Evolutionary conservation across 148 eudicot species (phyloP).

Genomic region (Heliamphora exappendiculata): DNA sequence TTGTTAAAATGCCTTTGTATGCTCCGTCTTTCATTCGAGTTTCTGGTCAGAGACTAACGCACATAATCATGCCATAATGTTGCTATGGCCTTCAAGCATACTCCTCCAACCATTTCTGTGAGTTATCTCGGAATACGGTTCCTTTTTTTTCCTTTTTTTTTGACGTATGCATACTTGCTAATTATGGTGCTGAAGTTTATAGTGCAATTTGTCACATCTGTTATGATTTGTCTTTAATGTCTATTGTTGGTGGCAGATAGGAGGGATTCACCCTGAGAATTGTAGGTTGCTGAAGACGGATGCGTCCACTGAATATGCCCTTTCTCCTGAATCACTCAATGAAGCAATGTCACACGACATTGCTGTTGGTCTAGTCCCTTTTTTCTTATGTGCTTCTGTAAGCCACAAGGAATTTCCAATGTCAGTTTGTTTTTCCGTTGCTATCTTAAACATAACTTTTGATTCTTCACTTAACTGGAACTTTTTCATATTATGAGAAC

Average conservation of each 20-base stretch:
- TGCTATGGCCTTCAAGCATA: not conserved
- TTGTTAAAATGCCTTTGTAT: not conserved
- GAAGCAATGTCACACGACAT: constrained; percentile 59
- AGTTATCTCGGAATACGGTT: not conserved
- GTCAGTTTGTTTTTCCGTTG: not conserved
- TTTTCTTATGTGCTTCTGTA: constrained; percentile 83
- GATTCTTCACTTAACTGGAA: not conserved
- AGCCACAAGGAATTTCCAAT: constrained; percentile 26
- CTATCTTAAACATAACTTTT: not conserved
- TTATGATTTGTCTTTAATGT: not conserved
- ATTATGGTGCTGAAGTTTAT: not conserved
- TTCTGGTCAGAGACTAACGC: not conserved
- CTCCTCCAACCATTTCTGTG: not conserved
- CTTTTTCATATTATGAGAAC: not conserved
- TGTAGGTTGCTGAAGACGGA: constrained; percentile 65
- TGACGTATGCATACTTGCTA: not conserved
- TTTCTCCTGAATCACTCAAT: constrained; percentile 55
- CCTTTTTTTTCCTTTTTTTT: not conserved
- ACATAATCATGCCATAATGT: not conserved
- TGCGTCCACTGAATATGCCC: constrained; percentile 56
- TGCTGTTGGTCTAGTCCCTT: constrained; percentile 66
- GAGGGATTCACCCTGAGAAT: constrained; percentile 77
- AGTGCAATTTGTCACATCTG: not conserved
- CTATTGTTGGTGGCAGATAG: constrained; percentile 51
- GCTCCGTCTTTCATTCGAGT: not conserved